Conservation (phyloP, 306 rosid genomes). For the Abrus pulchellus region DNA sequence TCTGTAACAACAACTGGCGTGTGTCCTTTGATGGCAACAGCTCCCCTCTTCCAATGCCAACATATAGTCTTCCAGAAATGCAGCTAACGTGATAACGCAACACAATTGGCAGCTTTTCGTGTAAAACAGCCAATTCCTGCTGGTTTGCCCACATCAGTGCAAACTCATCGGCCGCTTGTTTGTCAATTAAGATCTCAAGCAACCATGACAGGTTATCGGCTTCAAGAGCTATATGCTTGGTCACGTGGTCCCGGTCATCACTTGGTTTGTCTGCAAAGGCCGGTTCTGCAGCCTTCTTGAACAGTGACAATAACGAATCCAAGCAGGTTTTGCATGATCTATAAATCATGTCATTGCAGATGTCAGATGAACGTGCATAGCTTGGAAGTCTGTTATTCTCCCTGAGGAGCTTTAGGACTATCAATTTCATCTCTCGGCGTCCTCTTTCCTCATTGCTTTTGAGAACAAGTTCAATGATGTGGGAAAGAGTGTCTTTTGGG, state of each 20-base stretch:
- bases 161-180: constrained; percentile 86
- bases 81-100: constrained; percentile 85
- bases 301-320: constrained; percentile 64
- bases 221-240: constrained; percentile 75
- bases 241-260: constrained; percentile 56
- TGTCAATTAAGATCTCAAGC: constrained; percentile 84
- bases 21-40: constrained; percentile 82
- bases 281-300: constrained; percentile 76
- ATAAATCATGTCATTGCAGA: constrained; percentile 72
- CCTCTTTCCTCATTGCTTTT: constrained; percentile 88
- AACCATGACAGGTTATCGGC: constrained; percentile 92
- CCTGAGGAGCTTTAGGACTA: constrained; percentile 89
- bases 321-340: constrained; percentile 74
- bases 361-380: constrained; percentile 57
- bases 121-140: constrained; percentile 81
- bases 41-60: constrained; percentile 93
- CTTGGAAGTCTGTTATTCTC: constrained; percentile 77
- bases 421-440: constrained; percentile 96
- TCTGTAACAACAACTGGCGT: constrained; percentile 71
- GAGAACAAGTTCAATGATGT: constrained; percentile 84
- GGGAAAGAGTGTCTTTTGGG: constrained; percentile 77
- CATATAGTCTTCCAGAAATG: constrained; percentile 77
- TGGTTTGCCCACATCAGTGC: constrained; percentile 86
- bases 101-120: constrained; percentile 61
- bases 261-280: constrained; percentile 51